Evolutionary conservation across 345 rosid species (phyloP).

Genomic region (Cardiospermum halicacabum): DNA sequence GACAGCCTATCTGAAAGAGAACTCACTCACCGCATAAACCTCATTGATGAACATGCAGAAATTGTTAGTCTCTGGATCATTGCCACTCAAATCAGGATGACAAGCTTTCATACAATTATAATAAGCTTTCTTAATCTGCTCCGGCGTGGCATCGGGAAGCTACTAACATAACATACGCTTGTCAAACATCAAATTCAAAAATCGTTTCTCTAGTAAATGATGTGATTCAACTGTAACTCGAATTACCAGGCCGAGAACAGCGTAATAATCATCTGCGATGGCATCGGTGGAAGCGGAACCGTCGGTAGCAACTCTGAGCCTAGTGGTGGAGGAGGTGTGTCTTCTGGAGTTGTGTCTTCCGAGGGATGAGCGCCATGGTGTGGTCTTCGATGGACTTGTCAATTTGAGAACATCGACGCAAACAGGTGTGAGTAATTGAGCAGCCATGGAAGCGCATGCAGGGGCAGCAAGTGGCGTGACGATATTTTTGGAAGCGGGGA

Average conservation of each 20-base stretch:
- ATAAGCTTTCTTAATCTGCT: constrained; percentile 88
- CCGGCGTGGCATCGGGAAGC: constrained; percentile 90
- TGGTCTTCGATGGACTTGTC: constrained; percentile 32
- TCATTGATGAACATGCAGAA: constrained; percentile 97
- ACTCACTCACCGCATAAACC: constrained; percentile 82
- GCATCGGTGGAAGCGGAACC: constrained; percentile 39
- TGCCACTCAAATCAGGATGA: constrained; percentile 92
- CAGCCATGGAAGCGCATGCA: constrained; percentile 52
- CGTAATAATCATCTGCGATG: constrained; percentile 75
- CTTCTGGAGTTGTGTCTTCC: constrained; percentile 24
- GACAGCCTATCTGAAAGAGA: neutral
- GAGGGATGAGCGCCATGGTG: constrained; percentile 34
- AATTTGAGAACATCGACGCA: constrained; percentile 65
- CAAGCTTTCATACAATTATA: constrained; percentile 97
- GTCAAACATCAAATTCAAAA: neutral
- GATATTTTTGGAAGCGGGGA: neutral
- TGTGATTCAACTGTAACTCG: neutral
- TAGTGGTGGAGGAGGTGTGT: constrained; percentile 26
- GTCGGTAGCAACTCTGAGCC: constrained; percentile 52
- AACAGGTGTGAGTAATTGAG: constrained; percentile 70
- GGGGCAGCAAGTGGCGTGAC: neutral
- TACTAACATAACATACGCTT: constrained; percentile 6
- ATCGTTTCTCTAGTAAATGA: neutral
- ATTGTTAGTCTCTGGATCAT: constrained; percentile 73
- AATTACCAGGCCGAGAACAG: constrained; percentile 86